Evolutionary conservation across 2,329 filamentous ascomycete species (phyloP), one percentile per base, ranked within the genome.

Genomic region (Claviceps purpurea): DNA sequence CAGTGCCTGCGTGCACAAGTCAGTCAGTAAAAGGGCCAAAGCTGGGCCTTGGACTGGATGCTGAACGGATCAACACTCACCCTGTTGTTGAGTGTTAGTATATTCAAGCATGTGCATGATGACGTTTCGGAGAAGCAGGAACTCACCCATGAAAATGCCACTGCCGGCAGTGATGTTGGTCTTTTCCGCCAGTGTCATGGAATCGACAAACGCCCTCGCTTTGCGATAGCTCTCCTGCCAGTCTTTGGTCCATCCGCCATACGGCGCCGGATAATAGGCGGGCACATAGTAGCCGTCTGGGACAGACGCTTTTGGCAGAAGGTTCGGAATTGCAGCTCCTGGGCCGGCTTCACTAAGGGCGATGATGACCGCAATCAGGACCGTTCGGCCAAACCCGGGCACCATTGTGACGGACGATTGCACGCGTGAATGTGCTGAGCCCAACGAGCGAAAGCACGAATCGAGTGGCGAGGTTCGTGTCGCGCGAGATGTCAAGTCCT

Each of bases 141-240:
- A 39, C 61, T 57, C 62, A 71, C 77, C 85, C 85, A 89, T 89
- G 56, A 74, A 84, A 43, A 83, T 75, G 1, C 85, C 85, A 1
- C 77, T 83, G 3, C 86, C 86, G 1, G 78, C 78, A 0, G 85
- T 89, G 50, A 89, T 74, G 61, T 89, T 90, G 3, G 84, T 82
- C 69, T 90, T 91, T 64, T 90, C 87, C 2, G 85, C 85, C 52
- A 91, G 67, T 0, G 85, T 90, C 85, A 91, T 87, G 47, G 80
- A 77, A 50, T 79, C 77, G 16, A 91, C 86, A 14, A 90, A 65
- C 3, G 71, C 66, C 53, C 81, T 74, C 1, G 87, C 87, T 60
- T 85, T 88, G 50, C 69, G 69, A 61, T 89, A 91, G 58, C 84
- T 84, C 18, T 77, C 77, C 22, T 71, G 70, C 87, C 87, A 91